A percentile compares a stretch with the other conserved stretches of the same genome.
These are phyloP conservation scores for Oryza glumipatula DNA, from an alignment of 176 grass and related monocot species.

Conservation along the genomic window DNA sequence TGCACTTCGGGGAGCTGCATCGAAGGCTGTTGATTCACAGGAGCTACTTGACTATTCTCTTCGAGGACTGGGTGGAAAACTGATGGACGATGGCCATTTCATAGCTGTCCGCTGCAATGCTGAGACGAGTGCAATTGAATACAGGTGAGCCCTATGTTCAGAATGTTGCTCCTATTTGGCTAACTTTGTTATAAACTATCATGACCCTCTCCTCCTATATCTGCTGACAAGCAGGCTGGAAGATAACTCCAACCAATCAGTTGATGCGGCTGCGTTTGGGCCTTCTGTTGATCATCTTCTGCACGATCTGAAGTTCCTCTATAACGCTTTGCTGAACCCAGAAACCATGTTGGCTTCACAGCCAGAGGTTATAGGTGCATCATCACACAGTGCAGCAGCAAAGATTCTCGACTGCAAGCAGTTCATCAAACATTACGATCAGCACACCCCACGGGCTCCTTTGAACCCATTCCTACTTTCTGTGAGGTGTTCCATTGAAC, in stretches of 20 bases:
- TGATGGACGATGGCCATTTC: conserved; percentile 57
- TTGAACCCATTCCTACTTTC: conserved; percentile 58
- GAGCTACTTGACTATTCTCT: conserved; percentile 81
- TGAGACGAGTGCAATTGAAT: conserved; percentile 79
- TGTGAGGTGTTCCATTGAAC: conserved; percentile 77
- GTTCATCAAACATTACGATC: conserved; percentile 89
- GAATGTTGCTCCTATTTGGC: conserved; percentile 12
- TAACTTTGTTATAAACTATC: conserved; percentile 7
- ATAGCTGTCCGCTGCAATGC: conserved; percentile 75
- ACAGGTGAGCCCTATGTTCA: conserved; percentile 55
- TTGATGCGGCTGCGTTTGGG: conserved; percentile 18
- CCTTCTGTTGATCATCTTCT: conserved; percentile 69
- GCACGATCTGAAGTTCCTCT: conserved; percentile 76
- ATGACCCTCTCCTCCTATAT: conserved; percentile 14
- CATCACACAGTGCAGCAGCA: conserved; percentile 56
- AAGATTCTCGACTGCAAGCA: conserved; percentile 95
- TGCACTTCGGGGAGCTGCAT: conserved; percentile 75
- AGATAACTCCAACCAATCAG: conserved; percentile 24
- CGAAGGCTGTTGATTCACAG: conserved; percentile 57
- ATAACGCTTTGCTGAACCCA: conserved; percentile 75
- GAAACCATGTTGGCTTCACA: conserved; percentile 68
- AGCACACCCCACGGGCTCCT: conserved; percentile 31
- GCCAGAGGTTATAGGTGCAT: conserved; percentile 52
- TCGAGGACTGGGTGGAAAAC: conserved; percentile 58
- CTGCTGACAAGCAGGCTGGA: conserved; percentile 65